These are phyloP conservation scores for Phytophthora litchii DNA, from an alignment of 352 stramenopile genomes.

Conservation along the genomic window DNA sequence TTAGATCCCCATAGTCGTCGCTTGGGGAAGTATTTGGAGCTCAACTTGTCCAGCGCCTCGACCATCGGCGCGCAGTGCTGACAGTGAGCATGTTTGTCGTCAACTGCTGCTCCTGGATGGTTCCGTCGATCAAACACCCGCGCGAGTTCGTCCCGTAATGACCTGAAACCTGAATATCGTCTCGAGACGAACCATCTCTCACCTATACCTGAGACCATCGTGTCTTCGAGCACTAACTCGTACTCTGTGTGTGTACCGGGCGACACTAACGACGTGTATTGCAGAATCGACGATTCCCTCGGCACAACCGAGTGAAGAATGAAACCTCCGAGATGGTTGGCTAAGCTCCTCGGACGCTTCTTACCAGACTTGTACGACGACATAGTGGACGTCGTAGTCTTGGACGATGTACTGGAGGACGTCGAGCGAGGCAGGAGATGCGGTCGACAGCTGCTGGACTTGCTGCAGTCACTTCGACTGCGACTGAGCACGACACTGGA, in stretches of 20 bases:
- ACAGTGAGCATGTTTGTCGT: conserved; percentile 50
- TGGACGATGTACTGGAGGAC: conserved; percentile 26
- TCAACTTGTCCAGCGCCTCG: conserved; percentile 48
- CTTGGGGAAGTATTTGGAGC: conserved; percentile 52
- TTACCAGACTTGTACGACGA: conserved; percentile 17
- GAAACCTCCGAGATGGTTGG: conserved; percentile 61
- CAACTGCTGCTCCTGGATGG: conserved; percentile 13
- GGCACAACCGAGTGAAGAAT: conserved; percentile 68
- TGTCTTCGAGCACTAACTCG: conserved; percentile 54
- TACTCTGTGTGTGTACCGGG: conserved; percentile 69
- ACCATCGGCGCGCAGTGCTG: conserved; percentile 62
- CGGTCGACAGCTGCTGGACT: conserved; percentile 4
- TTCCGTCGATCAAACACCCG: conserved; percentile 46
- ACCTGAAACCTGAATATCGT: conserved; percentile 71
- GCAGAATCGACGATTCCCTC: conserved; percentile 51
- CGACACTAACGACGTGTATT: conserved; percentile 52
- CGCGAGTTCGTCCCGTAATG: conserved; percentile 60
- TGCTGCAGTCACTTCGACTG: conserved; percentile 21
- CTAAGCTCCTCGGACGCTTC: conserved; percentile 26
- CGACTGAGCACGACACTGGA: conserved; percentile 16
- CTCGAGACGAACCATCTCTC: conserved; percentile 68
- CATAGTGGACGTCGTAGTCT: conserved; percentile 15
- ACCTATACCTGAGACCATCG: conserved; percentile 16
- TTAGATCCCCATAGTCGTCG: conserved; percentile 69
- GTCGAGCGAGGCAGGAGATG: conserved; percentile 13